Evolutionary conservation across 2,329 filamentous ascomycete species (phyloP).

Genomic region (Aureobasidium sp.): DNA sequence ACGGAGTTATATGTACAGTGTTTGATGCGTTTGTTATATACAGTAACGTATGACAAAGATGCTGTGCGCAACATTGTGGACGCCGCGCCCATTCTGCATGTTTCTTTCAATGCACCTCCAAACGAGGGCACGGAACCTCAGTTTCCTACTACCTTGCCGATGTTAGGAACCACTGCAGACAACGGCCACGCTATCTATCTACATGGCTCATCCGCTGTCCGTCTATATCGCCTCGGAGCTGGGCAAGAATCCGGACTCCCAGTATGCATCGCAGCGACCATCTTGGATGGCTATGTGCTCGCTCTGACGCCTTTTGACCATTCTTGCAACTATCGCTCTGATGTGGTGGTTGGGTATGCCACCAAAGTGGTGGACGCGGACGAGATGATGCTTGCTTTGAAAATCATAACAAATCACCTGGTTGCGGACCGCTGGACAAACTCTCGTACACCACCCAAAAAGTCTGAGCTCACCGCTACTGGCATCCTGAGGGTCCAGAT

Average conservation of each 20-base stretch:
- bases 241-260: slow-evolving; percentile 49
- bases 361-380: slow-evolving; percentile 54
- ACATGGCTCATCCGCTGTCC: slow-evolving; percentile 74
- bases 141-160: slow-evolving; percentile 71
- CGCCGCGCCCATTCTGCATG: slow-evolving; percentile 63
- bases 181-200: slow-evolving; percentile 64
- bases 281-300: slow-evolving; percentile 72
- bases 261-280: slow-evolving; percentile 62
- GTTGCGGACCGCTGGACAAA: slow-evolving; percentile 61
- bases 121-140: slow-evolving; percentile 45
- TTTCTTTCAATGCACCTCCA: slow-evolving; percentile 60
- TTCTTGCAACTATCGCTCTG: slow-evolving; percentile 80
- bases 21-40: slow-evolving; percentile 13
- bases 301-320: slow-evolving; percentile 72
- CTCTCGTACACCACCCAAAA: slow-evolving; percentile 61
- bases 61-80: slow-evolving; percentile 72
- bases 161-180: slow-evolving; percentile 61
- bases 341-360: slow-evolving; percentile 68
- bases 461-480: slow-evolving; percentile 67
- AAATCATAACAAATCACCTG: slow-evolving; percentile 67
- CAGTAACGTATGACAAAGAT: slow-evolving; percentile 62
- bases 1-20: not conserved
- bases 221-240: slow-evolving; percentile 60
- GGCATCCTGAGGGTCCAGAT: slow-evolving; percentile 62
- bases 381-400: slow-evolving; percentile 73